Evolutionary conservation across 257 asterid genomes (phyloP).

Genomic region (Nyctanthes arbortristis): DNA sequence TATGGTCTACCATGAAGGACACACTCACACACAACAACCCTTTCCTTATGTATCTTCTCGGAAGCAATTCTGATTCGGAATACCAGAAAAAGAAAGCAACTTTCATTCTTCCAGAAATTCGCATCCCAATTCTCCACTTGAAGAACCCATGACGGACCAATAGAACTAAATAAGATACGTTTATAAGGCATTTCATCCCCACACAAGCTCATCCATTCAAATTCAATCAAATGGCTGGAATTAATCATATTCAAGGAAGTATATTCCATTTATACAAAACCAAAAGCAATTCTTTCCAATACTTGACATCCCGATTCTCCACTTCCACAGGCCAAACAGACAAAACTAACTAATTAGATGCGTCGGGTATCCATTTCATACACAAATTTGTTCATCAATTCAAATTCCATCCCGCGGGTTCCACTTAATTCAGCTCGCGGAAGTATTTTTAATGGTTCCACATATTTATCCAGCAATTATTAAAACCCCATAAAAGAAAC

Average conservation of each 20-base stretch:
- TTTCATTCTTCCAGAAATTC: background rate
- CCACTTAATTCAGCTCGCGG: too few species aligned
- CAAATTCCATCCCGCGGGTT: too few species aligned
- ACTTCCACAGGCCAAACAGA: too few species aligned
- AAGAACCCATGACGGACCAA: background rate
- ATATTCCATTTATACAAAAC: slow-evolving; percentile 1
- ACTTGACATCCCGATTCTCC: too few species aligned
- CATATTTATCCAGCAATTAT: too few species aligned
- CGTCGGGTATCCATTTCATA: too few species aligned
- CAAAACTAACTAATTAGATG: too few species aligned
- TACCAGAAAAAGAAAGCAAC: background rate
- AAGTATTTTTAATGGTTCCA: too few species aligned
- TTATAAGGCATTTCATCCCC: background rate
- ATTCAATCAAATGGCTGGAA: slow-evolving; percentile 8
- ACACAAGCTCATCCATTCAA: background rate
- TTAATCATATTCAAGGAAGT: background rate
- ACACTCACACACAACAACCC: background rate
- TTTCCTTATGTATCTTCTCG: background rate
- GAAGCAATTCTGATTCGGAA: background rate
- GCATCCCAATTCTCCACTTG: background rate
- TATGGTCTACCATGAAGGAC: background rate
- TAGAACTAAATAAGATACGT: background rate
- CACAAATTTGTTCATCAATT: too few species aligned
- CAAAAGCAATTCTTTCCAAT: too few species aligned
- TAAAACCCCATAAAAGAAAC: background rate